These are phyloP conservation scores for Megacollybia platyphylla DNA, from an alignment of 1,284 basidiomycete species.

Conservation along the genomic window DNA sequence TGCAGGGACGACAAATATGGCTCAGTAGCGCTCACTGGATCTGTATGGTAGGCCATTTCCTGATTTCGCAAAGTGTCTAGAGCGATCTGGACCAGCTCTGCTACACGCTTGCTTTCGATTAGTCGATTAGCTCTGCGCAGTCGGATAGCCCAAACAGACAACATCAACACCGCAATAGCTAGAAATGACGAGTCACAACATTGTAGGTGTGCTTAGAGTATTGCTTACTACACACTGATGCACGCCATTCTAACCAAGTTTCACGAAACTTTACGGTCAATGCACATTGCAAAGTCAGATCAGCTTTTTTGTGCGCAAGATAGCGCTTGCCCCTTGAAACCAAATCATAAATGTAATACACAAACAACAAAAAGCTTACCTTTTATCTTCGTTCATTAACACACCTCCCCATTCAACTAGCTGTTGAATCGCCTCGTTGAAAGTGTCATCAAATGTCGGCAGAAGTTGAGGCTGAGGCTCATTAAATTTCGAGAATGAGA, in stretches of 20 bases:
- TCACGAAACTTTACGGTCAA: slow-evolving; percentile 58
- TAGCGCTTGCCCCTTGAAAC: slow-evolving; percentile 54
- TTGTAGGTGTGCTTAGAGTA: slow-evolving; percentile 6
- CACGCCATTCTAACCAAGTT: slow-evolving; percentile 59
- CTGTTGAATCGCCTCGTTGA: slow-evolving; percentile 75
- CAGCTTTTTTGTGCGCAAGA: slow-evolving; percentile 64
- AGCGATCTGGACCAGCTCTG: slow-evolving; percentile 68
- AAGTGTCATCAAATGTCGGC: slow-evolving; percentile 54
- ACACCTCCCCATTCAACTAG: slow-evolving; percentile 73
- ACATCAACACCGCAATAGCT: slow-evolving; percentile 21
- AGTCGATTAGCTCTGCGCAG: slow-evolving; percentile 35
- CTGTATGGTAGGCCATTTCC: slow-evolving; percentile 76
- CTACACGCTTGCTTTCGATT: slow-evolving; percentile 60
- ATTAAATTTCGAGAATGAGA: slow-evolving; percentile 2
- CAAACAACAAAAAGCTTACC: slow-evolving; percentile 34
- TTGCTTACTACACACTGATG: slow-evolving; percentile 50
- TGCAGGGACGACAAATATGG: slow-evolving; percentile 84
- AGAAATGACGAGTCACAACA: slow-evolving; percentile 9
- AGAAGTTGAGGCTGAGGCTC: slow-evolving; percentile 33
- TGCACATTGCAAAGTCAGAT: slow-evolving; percentile 62
- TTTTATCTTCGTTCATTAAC: slow-evolving; percentile 55
- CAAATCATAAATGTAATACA: slow-evolving; percentile 7
- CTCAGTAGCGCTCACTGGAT: slow-evolving; percentile 67
- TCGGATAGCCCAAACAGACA: slow-evolving; percentile 22
- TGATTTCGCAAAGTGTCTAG: slow-evolving; percentile 78